phyloP scores from a whole-genome alignment of 352 stramenopile genomes.

The Phytopythium kandeliae region DNA sequence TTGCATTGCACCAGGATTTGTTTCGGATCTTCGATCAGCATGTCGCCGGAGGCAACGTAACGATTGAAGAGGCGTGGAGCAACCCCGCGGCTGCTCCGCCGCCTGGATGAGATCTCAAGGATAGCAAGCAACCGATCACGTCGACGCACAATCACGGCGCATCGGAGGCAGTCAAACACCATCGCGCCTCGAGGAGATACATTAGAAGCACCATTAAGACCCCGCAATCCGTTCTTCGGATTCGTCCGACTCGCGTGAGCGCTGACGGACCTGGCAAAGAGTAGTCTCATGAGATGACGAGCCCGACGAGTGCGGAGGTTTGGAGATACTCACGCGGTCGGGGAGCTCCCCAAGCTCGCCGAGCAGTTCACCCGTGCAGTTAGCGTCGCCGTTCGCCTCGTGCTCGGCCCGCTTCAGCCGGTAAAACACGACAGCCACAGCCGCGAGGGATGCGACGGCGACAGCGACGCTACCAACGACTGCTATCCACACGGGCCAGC shows the following conservation, averaged over 20 bases:
- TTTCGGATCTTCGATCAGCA: conserved; percentile 6
- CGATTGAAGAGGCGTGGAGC: conserved; percentile 5
- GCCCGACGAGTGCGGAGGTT: neutral
- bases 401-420: conserved; percentile 28
- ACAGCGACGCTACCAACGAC: conserved; percentile 59
- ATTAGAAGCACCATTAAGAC: neutral
- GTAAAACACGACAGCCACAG: conserved; percentile 45
- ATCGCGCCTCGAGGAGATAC: neutral
- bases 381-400: conserved; percentile 11
- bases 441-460: conserved; percentile 35
- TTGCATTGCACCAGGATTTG: neutral
- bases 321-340: neutral
- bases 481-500: conserved; percentile 36
- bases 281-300: neutral
- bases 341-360: conserved; percentile 17
- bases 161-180: too few species aligned
- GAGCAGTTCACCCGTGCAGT: conserved; percentile 31
- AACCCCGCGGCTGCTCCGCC: neutral
- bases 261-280: neutral
- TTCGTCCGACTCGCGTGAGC: conserved; percentile 3
- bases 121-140: too few species aligned
- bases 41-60: neutral
- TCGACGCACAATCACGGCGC: too few species aligned
- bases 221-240: neutral
- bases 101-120: too few species aligned